Base-by-base conservation (phyloP, 164 flowering plant genomes). In the Umbilicus rupestris region DNA sequence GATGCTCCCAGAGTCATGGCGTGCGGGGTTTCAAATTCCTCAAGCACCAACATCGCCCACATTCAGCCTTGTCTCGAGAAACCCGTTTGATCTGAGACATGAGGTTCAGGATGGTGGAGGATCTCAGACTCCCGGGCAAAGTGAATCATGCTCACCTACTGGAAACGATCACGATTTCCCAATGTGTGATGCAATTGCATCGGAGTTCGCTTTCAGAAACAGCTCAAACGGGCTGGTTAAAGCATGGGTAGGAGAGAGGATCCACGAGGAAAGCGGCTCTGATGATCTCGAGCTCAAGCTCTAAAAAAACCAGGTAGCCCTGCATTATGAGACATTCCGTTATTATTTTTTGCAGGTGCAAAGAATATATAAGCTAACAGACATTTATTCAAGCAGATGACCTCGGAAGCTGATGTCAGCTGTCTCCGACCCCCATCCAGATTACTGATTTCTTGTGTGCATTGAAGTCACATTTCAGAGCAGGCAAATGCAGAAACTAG, bases 211-310 rank as follows among this genome's bases (percentile, higher is more conserved):
- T 26, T 93, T 93, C 73, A 94, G 97, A 3, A 80, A 82, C 72
- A 83, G 78, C 62, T 49, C 66, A 31, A 75, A 72, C 14, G 92
- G 89, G 10, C 49, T 90, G 20, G 96, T 93, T 71, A 90, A 90
- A 77, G 81, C 98, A 11, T 93, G 98, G 98, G 94, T 90, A 72
- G 98, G 98, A 64, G 98, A 93, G 76, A 86, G 88, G 73, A 93
- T 93, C 20, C 96, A 92, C 52, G 98, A 90, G 46, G 98, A 93
- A 66, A 84, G 94, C 66, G 94, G 73, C 20, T 76, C 91, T 31
- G 97, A 93, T 75, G 98, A 93, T 45, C 86, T 93, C n/a, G 97
- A 93, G 78, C 96, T 93, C 75, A 92, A 86, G 77, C 77, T 75
- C 92, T 41, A 78, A 75, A 52, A 46, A n/a, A 87, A 82, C 87